phyloP scores from a whole-genome alignment of 805 yeast species.

The Cyberlindnera xylosilytica region DNA sequence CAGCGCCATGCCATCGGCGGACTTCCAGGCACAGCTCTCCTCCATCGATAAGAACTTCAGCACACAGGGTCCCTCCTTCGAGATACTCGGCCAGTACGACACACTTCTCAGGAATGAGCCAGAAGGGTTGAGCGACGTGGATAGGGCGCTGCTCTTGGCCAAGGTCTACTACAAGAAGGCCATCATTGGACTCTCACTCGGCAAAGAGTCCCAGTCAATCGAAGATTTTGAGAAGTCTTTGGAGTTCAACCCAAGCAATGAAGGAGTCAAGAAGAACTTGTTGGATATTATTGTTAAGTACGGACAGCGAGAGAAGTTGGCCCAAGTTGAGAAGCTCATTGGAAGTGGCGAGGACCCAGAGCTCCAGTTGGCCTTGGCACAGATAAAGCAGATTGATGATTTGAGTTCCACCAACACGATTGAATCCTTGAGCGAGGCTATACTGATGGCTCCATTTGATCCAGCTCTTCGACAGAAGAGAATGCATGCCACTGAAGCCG shows the following conservation, averaged over 20 bases:
- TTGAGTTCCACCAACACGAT: slow-evolving; percentile 28
- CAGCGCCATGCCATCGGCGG: slow-evolving; percentile 6
- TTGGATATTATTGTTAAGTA: slow-evolving; percentile 47
- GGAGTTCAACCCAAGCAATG: slow-evolving; percentile 35
- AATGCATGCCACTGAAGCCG: slow-evolving; percentile 30
- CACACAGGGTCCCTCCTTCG: slow-evolving; percentile 21
- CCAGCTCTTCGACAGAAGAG: slow-evolving; percentile 31
- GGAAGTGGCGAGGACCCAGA: slow-evolving; percentile 13
- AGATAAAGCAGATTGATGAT: slow-evolving; percentile 18
- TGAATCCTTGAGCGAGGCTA: slow-evolving; percentile 31
- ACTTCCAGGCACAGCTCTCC: slow-evolving; percentile 15
- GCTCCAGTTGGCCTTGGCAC: slow-evolving; percentile 15
- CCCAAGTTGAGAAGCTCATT: slow-evolving; percentile 3
- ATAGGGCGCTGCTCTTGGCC: slow-evolving; percentile 27
- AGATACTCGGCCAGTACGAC: slow-evolving; percentile 21
- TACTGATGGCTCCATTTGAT: slow-evolving; percentile 43
- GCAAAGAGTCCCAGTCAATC: slow-evolving; percentile 51
- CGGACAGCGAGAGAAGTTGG: slow-evolving; percentile 45
- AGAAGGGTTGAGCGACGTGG: slow-evolving; percentile 4
- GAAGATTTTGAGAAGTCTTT: slow-evolving; percentile 48
- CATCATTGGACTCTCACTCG: slow-evolving; percentile 53
- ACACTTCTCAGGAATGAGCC: slow-evolving; percentile 13
- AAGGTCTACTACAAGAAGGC: slow-evolving; percentile 59
- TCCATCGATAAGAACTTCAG: slow-evolving; percentile 17
- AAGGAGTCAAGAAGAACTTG: slow-evolving; percentile 48